Percentiles rank a stretch among this genome's conserved stretches.
phyloP scores from a whole-genome alignment of 306 rosid species.

The Astragalus glycyphyllos region DNA sequence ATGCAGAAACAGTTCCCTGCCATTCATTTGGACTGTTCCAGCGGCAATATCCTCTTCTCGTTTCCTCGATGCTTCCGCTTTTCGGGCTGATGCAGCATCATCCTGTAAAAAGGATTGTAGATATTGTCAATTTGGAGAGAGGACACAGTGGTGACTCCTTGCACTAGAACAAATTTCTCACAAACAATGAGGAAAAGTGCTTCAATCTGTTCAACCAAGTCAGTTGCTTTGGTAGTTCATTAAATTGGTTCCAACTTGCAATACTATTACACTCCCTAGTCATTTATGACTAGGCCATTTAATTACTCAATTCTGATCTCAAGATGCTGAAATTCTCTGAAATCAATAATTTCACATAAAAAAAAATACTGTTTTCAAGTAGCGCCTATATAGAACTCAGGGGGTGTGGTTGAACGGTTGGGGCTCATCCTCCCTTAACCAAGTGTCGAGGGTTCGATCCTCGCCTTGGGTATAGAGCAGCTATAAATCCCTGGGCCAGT shows the following conservation, averaged over 20 bases:
- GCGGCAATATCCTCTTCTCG: constrained; percentile 82
- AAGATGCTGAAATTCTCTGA: neutral
- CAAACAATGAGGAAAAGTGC: neutral
- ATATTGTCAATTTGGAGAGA: constrained; percentile 5
- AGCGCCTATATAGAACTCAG: too few relatives aligned
- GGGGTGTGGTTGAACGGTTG: too few relatives aligned
- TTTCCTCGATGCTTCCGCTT: constrained; percentile 78
- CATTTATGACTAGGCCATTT: neutral
- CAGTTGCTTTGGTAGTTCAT: neutral
- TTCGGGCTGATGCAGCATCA: constrained; percentile 65
- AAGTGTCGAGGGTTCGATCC: too few relatives aligned
- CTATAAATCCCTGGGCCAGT: too few relatives aligned
- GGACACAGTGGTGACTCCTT: constrained; percentile 1
- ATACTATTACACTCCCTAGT: constrained; percentile 4
- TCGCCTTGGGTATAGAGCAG: too few relatives aligned
- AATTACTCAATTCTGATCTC: constrained; percentile 9
- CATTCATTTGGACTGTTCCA: constrained; percentile 83
- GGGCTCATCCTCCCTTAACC: too few relatives aligned
- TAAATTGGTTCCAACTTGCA: neutral
- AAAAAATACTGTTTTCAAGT: neutral
- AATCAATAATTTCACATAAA: neutral
- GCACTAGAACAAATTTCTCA: constrained; percentile 2
- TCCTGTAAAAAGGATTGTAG: constrained; percentile 55
- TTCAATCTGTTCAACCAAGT: constrained; percentile 31
- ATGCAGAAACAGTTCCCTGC: constrained; percentile 80